These are phyloP conservation scores for Suhomyces choctaworum DNA, from an alignment of 1,139 yeast species.

Conservation along the genomic window DNA sequence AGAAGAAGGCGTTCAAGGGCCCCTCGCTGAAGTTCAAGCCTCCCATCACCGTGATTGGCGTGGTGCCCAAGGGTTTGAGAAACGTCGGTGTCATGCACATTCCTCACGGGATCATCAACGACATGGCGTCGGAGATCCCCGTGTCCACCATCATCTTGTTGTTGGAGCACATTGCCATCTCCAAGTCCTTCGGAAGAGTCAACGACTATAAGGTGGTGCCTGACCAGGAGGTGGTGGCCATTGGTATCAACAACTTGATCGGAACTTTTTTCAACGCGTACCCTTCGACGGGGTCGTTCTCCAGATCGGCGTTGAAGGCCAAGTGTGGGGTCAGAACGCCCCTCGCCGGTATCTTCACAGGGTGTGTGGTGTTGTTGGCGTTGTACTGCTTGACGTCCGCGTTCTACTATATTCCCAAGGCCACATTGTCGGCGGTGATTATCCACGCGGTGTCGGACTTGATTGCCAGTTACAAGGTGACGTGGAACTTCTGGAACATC, in stretches of 20 bases:
- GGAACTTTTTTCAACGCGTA: slow-evolving; percentile 93
- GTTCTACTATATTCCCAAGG: slow-evolving; percentile 88
- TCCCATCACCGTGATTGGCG: slow-evolving; percentile 67
- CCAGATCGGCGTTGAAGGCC: slow-evolving; percentile 90
- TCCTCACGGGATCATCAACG: slow-evolving; percentile 60
- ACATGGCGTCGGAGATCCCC: slow-evolving; percentile 77
- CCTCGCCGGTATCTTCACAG: slow-evolving; percentile 87
- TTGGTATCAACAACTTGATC: slow-evolving; percentile 85
- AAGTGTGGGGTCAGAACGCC: slow-evolving; percentile 97
- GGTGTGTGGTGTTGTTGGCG: slow-evolving; percentile 83
- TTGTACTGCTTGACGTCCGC: slow-evolving; percentile 80
- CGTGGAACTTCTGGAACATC: slow-evolving; percentile 74
- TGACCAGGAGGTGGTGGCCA: slow-evolving; percentile 91
- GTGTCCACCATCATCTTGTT: slow-evolving; percentile 80
- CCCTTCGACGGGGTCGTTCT: slow-evolving; percentile 95
- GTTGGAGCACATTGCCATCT: slow-evolving; percentile 89
- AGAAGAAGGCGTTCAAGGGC: slow-evolving; percentile 40
- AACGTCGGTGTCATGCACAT: slow-evolving; percentile 72
- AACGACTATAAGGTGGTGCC: slow-evolving; percentile 90
- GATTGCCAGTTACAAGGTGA: slow-evolving; percentile 68
- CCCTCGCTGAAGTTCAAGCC: slow-evolving; percentile 33
- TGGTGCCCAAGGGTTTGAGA: slow-evolving; percentile 78
- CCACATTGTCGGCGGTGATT: slow-evolving; percentile 81
- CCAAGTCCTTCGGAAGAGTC: slow-evolving; percentile 90
- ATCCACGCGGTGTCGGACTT: slow-evolving; percentile 95